Evolutionary conservation across 2,329 filamentous ascomycete species (phyloP), one percentile per base, ranked within the genome.

Genomic region (Colletotrichum gigasporum): DNA sequence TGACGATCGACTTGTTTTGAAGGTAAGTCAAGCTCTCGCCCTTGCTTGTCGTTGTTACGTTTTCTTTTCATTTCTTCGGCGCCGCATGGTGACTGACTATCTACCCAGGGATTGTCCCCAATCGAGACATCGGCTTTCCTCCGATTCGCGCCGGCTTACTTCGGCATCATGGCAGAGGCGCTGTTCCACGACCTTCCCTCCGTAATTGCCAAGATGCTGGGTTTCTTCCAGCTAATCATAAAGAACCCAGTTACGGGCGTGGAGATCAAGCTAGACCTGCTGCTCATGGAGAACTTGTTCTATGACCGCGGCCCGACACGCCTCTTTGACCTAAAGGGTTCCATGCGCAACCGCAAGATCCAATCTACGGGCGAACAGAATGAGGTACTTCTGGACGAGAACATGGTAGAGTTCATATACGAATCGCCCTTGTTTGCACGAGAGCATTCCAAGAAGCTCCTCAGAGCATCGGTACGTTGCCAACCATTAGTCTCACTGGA

Each of bases 321-420:
- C 41, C 94, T 94, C 48, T 96, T 99, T 74, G 96, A 99, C 74
- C 87, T 99, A 66, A 99, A 99, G 75, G 96, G 96, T 2, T 97
- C 93, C 8, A 99, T 99, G 96, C 90, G 96, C 47, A 99, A 99
- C 79, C 93, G 96, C 72, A 97, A 97, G 75, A 97, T 98, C 45
- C 91, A 98, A 74, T 93, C 91, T 26, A 99, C 96, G 0, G 96
- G 96, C 54, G 93, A 98, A 78, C 92, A 95, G 68, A 96, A 98
- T 70, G 96, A 99, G 78, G 96, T 99, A 3, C 86, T 99, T 3
- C 85, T 99, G 1, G 96, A 99, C 73, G 96, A 99, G 74, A 99
- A 99, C 78, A 96, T 99, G 86, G 96, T 99, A 9, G 96, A 99
- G 76, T 98, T 97, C 75, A 98, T 99, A 68, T 99, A 97, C 72